Evolutionary conservation across 106 monocot genomes (phyloP).

Genomic region (Phalaenopsis aphrodite): DNA sequence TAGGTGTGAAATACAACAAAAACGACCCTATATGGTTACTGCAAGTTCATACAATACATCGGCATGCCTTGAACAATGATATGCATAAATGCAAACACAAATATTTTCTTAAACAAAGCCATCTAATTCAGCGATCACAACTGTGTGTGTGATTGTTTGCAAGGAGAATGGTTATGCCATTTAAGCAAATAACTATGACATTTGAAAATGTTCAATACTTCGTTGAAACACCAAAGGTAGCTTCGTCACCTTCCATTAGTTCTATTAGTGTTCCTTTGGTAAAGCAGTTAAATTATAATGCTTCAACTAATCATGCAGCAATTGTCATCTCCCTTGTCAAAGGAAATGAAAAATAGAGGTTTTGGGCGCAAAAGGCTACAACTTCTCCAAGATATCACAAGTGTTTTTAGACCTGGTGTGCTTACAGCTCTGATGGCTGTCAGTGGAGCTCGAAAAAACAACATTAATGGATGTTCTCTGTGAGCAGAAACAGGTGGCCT

Average conservation of each 20-base stretch:
- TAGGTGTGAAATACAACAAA: too few relatives aligned
- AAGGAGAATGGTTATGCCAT: constrained; percentile 14
- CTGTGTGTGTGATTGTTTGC: background rate
- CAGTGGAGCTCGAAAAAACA: constrained; percentile 49
- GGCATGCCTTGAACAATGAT: too few relatives aligned
- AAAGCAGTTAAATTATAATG: background rate
- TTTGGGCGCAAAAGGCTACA: constrained; percentile 21
- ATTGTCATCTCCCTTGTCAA: background rate
- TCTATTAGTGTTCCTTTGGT: background rate
- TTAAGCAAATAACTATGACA: constrained; percentile 14
- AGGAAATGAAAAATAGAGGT: constrained; percentile 34
- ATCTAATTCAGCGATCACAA: too few relatives aligned
- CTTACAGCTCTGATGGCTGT: constrained; percentile 44
- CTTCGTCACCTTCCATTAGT: background rate
- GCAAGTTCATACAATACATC: too few relatives aligned
- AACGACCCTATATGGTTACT: too few relatives aligned
- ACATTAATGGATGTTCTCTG: constrained; percentile 51
- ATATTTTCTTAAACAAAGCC: too few relatives aligned
- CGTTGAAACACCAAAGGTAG: constrained; percentile 17
- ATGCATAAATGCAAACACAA: too few relatives aligned
- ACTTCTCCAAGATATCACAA: constrained; percentile 33
- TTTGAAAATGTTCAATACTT: constrained; percentile 27
- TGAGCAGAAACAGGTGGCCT: constrained; percentile 38
- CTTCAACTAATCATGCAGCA: background rate
- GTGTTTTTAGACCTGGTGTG: constrained; percentile 36